These are phyloP conservation scores for Paramecium octaurelia DNA, from an alignment of 73 alveolate genomes.

Conservation along the genomic window DNA sequence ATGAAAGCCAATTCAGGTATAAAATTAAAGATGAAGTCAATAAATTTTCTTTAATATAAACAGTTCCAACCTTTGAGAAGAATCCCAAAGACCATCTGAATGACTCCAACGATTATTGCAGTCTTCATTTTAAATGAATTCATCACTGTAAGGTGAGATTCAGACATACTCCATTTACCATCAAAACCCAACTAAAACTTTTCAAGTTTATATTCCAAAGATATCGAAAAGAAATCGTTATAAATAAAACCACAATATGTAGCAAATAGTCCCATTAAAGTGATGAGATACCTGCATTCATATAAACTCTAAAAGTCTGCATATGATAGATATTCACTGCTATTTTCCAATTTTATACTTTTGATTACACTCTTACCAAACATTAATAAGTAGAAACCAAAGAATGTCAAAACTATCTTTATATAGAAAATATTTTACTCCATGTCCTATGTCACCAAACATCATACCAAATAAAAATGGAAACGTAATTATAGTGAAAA, in stretches of 20 bases:
- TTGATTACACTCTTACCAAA: background rate
- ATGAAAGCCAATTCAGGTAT: conserved; percentile 90
- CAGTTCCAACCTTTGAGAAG: conserved; percentile 88
- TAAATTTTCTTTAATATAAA: conserved; percentile 75
- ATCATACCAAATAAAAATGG: conserved; percentile 98
- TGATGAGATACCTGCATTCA: conserved; percentile 66
- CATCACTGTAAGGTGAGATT: conserved; percentile 79
- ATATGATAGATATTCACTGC: conserved; percentile 59
- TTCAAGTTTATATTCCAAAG: conserved; percentile 58
- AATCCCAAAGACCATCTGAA: conserved; percentile 94
- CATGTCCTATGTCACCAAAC: conserved; percentile 99
- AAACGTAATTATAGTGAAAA: conserved; percentile 89
- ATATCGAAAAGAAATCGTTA: conserved; percentile 77
- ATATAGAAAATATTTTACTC: conserved; percentile 57
- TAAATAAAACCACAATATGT: conserved; percentile 77
- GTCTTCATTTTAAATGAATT: conserved; percentile 96
- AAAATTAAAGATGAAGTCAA: conserved; percentile 87
- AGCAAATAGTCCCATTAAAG: conserved; percentile 78
- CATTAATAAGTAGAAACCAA: conserved; percentile 67
- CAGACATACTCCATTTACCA: conserved; percentile 90
- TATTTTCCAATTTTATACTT: background rate
- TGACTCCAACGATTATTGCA: conserved; percentile 93
- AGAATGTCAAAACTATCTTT: conserved; percentile 55
- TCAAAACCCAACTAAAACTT: conserved; percentile 93
- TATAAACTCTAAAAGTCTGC: conserved; percentile 53